phyloP scores from a whole-genome alignment of 176 grass and related monocot species.

The Musa itinerans region DNA sequence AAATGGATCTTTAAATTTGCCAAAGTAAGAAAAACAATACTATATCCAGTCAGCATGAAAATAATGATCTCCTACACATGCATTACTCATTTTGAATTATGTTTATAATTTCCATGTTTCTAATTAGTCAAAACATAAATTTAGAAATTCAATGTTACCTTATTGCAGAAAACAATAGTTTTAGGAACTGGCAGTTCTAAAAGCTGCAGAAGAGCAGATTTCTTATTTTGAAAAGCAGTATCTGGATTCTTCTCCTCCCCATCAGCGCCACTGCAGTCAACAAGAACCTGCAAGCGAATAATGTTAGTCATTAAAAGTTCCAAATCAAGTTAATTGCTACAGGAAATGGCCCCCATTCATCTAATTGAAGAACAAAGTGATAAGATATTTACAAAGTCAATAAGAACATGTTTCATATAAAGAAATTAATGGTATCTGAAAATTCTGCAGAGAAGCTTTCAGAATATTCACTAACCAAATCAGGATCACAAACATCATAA shows the following conservation, averaged over 20 bases:
- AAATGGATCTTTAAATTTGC: too few species aligned
- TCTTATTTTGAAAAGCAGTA: constrained; percentile 84
- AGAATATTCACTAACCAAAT: background rate
- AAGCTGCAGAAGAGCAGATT: constrained; percentile 56
- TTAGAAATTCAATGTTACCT: constrained; percentile 28
- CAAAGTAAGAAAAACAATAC: background rate
- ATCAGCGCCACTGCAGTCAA: constrained; percentile 86
- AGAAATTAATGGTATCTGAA: too few species aligned
- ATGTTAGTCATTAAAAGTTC: background rate
- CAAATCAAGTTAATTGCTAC: background rate
- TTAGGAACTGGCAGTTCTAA: constrained; percentile 48
- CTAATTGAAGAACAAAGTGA: background rate
- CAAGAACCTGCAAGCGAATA: constrained; percentile 47
- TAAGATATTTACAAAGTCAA: too few species aligned
- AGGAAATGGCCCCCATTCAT: background rate
- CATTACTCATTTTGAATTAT: too few species aligned
- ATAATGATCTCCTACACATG: too few species aligned
- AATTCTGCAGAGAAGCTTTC: too few species aligned
- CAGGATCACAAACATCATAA: background rate
- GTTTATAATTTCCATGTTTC: background rate
- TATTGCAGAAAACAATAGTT: constrained; percentile 87
- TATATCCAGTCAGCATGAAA: background rate
- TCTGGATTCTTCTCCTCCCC: constrained; percentile 77
- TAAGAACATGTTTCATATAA: too few species aligned
- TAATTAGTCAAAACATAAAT: background rate